These are phyloP conservation scores for Sindora glabra DNA, from an alignment of 306 rosid genomes.

Conservation along the genomic window DNA sequence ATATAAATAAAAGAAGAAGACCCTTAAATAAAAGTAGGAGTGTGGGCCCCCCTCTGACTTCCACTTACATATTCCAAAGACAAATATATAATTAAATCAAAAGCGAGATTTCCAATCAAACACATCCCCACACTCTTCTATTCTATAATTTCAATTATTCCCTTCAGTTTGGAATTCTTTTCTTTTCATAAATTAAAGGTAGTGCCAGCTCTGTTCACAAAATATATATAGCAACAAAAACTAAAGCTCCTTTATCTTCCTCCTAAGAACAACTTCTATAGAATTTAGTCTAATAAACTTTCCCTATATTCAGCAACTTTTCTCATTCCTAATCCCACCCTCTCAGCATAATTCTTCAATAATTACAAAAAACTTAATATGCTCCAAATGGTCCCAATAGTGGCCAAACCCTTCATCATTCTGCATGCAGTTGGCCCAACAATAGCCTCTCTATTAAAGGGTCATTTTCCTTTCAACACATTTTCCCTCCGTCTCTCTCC, in stretches of 20 bases:
- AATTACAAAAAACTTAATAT: slow-evolving; percentile 45
- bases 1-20: neutral
- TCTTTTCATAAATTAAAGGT: slow-evolving; percentile 37
- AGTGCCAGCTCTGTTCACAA: slow-evolving; percentile 73
- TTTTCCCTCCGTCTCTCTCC: slow-evolving; percentile 1
- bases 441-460: slow-evolving; percentile 34
- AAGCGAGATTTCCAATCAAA: slow-evolving; percentile 77
- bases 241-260: slow-evolving; percentile 38
- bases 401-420: slow-evolving; percentile 57
- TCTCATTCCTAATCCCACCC: slow-evolving; percentile 45
- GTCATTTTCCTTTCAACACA: slow-evolving; percentile 39
- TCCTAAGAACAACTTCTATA: slow-evolving; percentile 28
- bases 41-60: slow-evolving; percentile 86
- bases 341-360: slow-evolving; percentile 57
- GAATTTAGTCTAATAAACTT: slow-evolving; percentile 19
- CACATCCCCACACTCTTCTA: slow-evolving; percentile 50
- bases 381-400: slow-evolving; percentile 43
- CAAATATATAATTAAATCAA: slow-evolving; percentile 60
- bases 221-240: slow-evolving; percentile 41
- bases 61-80: slow-evolving; percentile 92
- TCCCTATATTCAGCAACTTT: slow-evolving; percentile 39
- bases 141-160: slow-evolving; percentile 59
- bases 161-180: slow-evolving; percentile 17
- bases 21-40: slow-evolving; percentile 19
- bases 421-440: slow-evolving; percentile 62